These are phyloP conservation scores for Fraxinus excelsior DNA, from an alignment of 257 asterid genomes.

Conservation along the genomic window DNA sequence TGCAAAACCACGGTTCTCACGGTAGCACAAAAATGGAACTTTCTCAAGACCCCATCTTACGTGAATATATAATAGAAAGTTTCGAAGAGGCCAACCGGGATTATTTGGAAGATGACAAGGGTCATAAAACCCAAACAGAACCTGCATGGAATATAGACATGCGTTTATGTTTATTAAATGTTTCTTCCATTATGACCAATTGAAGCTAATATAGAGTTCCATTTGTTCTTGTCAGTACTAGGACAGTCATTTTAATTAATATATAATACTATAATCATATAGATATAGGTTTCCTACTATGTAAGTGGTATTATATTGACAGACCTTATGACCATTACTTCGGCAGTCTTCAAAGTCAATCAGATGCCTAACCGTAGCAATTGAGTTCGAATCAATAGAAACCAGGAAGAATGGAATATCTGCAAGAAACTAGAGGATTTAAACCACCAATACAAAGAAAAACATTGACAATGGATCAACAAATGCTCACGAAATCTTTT, in stretches of 20 bases:
- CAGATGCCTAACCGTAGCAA: constrained; percentile 57
- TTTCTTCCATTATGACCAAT: constrained; percentile 5
- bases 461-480: constrained; percentile 20
- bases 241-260: neutral
- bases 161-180: constrained; percentile 10
- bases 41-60: constrained; percentile 68
- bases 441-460: constrained; percentile 20
- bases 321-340: constrained; percentile 66
- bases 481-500: constrained; percentile 22
- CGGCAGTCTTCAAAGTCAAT: constrained; percentile 70
- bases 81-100: constrained; percentile 99
- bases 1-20: constrained; percentile 92
- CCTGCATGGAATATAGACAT: constrained; percentile 42
- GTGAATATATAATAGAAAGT: constrained; percentile 67
- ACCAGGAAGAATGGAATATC: constrained; percentile 87
- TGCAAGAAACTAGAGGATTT: constrained; percentile 36
- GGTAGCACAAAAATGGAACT: constrained; percentile 73
- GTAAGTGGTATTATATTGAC: constrained; percentile 16
- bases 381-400: constrained; percentile 58
- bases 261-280: neutral
- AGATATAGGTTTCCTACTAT: neutral
- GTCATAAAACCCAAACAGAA: constrained; percentile 88
- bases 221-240: neutral
- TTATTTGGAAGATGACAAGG: constrained; percentile 77
- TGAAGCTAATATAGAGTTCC: constrained; percentile 1